Evolutionary conservation across 108 stramenopile species (phyloP), one percentile per base, ranked within the genome.

Genomic region (Cyclotella baltica): DNA sequence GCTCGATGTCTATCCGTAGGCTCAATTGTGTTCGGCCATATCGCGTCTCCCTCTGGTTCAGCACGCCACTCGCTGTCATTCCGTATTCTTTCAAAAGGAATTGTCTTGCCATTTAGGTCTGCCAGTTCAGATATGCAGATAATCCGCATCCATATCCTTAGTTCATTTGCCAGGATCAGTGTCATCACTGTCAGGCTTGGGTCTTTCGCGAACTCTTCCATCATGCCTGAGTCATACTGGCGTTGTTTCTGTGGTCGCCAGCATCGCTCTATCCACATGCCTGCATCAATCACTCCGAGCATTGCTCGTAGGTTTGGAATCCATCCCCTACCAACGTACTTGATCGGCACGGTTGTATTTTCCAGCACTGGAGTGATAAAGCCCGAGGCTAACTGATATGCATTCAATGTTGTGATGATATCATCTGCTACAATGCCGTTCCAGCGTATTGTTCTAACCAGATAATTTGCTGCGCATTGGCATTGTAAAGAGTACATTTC

Each of bases 31-130:
- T 9, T 59, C 28, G 31, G 58, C 31, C 29, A 59, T 8, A 6
- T 3, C 11, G 5, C 6, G 6, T 4, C 9, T 19, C 4, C n/a
- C n/a, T 8, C 19, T 10, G 63, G 59, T 31, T 6, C 22, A 38
- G 63, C 63, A 19, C 38, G 35, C 63, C 63, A 64, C 2, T 43
- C 63, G 22, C 37, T 43, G n/a, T 40, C 31, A 59, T 59, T 59
- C 18, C 5, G 8, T 40, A 64, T 40, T 10, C 20, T 8, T n/a
- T 64, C 18, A 6, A 8, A n/a, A 10, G 11, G 22, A 11, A 64
- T 64, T 23, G 11, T 22, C 2, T 4, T 36, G 36, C 66, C 66
- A 4, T 48, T 27, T 15, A 29, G 3, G 15, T 27, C 5, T 13
- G 66, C 48, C 29, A 67, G 5, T 2, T 67, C 47, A 16, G 66